Percentiles rank a stretch among this genome's conserved stretches.
Evolutionary conservation across 192 early-diverging fungal species (phyloP).

Genomic region (Mortierella antarctica): DNA sequence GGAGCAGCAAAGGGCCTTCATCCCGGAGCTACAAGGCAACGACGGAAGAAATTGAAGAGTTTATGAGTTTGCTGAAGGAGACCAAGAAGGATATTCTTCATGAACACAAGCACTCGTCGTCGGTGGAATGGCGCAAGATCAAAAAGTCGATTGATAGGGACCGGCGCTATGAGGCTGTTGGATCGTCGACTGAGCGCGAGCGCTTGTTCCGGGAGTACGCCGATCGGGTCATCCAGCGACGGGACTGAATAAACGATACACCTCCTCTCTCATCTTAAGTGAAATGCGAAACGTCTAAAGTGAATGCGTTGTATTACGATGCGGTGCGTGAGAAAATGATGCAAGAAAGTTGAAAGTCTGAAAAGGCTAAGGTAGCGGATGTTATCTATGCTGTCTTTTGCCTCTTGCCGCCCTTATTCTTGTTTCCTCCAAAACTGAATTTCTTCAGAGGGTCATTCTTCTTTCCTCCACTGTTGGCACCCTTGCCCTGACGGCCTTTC

Average conservation of each 20-base stretch:
- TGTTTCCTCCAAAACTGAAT: constrained; percentile 47
- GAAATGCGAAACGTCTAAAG: too few species aligned
- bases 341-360: background rate
- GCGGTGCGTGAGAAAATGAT: constrained; percentile 6
- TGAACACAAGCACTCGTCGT: constrained; percentile 65
- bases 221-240: constrained; percentile 38
- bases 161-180: constrained; percentile 71
- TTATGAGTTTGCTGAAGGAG: constrained; percentile 67
- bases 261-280: background rate
- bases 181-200: constrained; percentile 71
- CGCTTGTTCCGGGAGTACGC: constrained; percentile 75
- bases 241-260: constrained; percentile 8
- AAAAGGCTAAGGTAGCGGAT: background rate
- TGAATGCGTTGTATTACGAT: constrained; percentile 15
- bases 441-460: constrained; percentile 54
- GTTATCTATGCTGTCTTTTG: constrained; percentile 42
- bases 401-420: constrained; percentile 38
- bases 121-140: constrained; percentile 70
- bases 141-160: constrained; percentile 75
- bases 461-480: constrained; percentile 30
- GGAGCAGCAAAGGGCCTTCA: background rate
- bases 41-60: constrained; percentile 62
- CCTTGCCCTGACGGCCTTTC: constrained; percentile 31
- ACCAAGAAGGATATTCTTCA: constrained; percentile 54
- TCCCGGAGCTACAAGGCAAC: constrained; percentile 53